A percentile compares a stretch with the other conserved stretches of the same genome.
These are phyloP conservation scores for Chalciporus pseudorubinellus DNA, from an alignment of 768 basidiomycete genomes.

Conservation along the genomic window DNA sequence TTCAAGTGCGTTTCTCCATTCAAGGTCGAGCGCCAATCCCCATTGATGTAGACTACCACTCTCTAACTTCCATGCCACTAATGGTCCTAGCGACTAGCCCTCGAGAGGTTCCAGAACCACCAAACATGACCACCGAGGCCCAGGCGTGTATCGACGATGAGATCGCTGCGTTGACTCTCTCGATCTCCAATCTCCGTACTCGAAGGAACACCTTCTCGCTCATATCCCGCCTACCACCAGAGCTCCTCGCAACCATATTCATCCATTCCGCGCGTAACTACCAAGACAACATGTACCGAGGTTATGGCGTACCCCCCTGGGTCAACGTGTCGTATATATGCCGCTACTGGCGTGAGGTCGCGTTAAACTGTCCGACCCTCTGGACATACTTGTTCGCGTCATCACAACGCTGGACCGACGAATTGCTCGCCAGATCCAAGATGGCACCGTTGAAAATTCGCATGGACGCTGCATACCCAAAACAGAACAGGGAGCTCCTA, in stretches of 20 bases:
- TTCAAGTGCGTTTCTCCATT: no score
- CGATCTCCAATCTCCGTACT: constrained; percentile 15
- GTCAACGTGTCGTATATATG: constrained; percentile 25
- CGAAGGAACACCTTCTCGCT: constrained; percentile 16
- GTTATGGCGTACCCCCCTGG: constrained; percentile 17
- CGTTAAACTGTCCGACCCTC: constrained; percentile 38
- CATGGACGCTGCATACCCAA: constrained; percentile 27
- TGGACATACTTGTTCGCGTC: constrained; percentile 39
- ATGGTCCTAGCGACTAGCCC: neutral
- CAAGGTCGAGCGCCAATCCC: neutral
- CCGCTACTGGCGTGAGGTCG: constrained; percentile 43
- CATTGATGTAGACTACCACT: no score
- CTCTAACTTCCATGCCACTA: neutral
- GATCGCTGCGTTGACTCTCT: constrained; percentile 10
- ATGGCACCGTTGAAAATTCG: constrained; percentile 30
- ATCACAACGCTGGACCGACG: constrained; percentile 37
- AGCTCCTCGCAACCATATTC: constrained; percentile 23
- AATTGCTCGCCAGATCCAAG: constrained; percentile 46
- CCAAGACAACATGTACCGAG: neutral
- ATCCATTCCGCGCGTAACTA: constrained; percentile 6
- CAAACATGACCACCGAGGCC: neutral
- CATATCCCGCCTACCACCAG: constrained; percentile 21
- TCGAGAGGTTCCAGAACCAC: neutral
- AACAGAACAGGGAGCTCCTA: constrained; percentile 25
- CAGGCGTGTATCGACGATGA: constrained; percentile 20